phyloP scores from a whole-genome alignment of 2,329 filamentous ascomycete species.

The Zasmidium cellare region DNA sequence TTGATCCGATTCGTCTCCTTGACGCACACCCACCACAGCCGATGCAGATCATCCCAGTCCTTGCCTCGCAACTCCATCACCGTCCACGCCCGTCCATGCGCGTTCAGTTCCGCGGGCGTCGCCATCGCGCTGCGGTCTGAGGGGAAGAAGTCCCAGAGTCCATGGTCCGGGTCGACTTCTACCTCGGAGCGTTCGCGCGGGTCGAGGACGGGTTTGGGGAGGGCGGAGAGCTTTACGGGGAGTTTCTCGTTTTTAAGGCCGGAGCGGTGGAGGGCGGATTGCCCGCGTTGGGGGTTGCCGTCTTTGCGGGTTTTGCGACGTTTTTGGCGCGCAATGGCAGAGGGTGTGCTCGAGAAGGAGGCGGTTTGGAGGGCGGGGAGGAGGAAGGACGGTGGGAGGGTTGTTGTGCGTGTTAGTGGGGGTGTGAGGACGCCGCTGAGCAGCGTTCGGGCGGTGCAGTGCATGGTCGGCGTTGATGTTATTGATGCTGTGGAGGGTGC shows the following conservation, averaged over 20 bases:
- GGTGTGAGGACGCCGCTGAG: slow-evolving; percentile 20
- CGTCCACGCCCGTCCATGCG: slow-evolving; percentile 80
- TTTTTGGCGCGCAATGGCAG: slow-evolving; percentile 22
- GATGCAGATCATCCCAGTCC: slow-evolving; percentile 90
- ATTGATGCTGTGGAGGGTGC: not conserved
- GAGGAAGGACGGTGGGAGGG: slow-evolving; percentile 37
- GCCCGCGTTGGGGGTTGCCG: slow-evolving; percentile 75
- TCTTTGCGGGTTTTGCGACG: slow-evolving; percentile 53
- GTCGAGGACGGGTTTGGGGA: slow-evolving; percentile 70
- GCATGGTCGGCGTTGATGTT: slow-evolving; percentile 14
- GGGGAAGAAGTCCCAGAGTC: slow-evolving; percentile 90
- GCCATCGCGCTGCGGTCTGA: slow-evolving; percentile 66
- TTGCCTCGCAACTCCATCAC: slow-evolving; percentile 83
- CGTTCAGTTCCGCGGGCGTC: slow-evolving; percentile 68
- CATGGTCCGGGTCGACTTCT: slow-evolving; percentile 71
- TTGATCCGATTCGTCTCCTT: slow-evolving; percentile 86
- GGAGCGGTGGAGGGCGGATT: slow-evolving; percentile 77
- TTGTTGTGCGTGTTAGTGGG: slow-evolving; percentile 5
- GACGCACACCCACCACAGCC: slow-evolving; percentile 90
- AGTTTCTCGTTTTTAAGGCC: slow-evolving; percentile 57
- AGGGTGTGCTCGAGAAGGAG: slow-evolving; percentile 31
- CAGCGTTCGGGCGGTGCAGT: slow-evolving; percentile 24
- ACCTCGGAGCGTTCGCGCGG: slow-evolving; percentile 57
- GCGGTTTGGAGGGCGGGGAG: slow-evolving; percentile 29
- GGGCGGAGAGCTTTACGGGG: slow-evolving; percentile 68